These are phyloP conservation scores for Yarrowia alimentaria DNA, from an alignment of 805 yeast species.

Conservation along the genomic window DNA sequence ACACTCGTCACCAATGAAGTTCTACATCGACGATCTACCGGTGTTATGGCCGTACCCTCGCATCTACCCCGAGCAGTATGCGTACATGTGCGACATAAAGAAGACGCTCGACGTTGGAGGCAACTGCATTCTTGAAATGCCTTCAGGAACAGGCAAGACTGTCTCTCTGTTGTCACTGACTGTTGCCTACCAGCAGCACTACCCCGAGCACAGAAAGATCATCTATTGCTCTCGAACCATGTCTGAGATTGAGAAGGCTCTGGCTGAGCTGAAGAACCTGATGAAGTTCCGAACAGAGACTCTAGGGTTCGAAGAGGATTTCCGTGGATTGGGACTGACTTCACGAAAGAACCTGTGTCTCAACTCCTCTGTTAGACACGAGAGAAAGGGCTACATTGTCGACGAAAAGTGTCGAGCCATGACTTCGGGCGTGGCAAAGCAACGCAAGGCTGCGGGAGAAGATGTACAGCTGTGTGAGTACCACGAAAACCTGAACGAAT, in stretches of 20 bases:
- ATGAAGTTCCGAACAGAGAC: slow-evolving; percentile 85
- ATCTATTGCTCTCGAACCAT: slow-evolving; percentile 98
- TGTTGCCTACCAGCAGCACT: slow-evolving; percentile 89
- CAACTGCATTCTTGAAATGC: slow-evolving; percentile 96
- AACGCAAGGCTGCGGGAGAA: slow-evolving; percentile 57
- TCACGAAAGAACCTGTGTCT: slow-evolving; percentile 92
- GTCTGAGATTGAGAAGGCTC: slow-evolving; percentile 97
- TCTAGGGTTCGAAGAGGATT: slow-evolving; percentile 83
- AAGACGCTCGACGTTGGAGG: slow-evolving; percentile 94
- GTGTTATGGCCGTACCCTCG: slow-evolving; percentile 94
- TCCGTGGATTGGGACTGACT: slow-evolving; percentile 90
- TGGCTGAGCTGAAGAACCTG: slow-evolving; percentile 81
- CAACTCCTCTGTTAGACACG: slow-evolving; percentile 83
- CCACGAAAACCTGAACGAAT: slow-evolving; percentile 84
- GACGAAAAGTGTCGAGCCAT: slow-evolving; percentile 95
- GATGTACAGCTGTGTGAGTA: slow-evolving; percentile 71
- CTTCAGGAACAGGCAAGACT: slow-evolving; percentile 99
- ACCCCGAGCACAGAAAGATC: slow-evolving; percentile 90
- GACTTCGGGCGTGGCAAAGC: slow-evolving; percentile 86
- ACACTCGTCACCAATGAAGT: slow-evolving; percentile 47
- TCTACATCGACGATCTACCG: slow-evolving; percentile 92
- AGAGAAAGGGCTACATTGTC: slow-evolving; percentile 85
- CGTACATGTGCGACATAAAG: slow-evolving; percentile 95
- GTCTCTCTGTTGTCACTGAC: slow-evolving; percentile 86
- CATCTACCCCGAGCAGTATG: slow-evolving; percentile 97